Evolutionary conservation across 306 rosid species (phyloP).

Genomic region (Trichosanthes truncata): DNA sequence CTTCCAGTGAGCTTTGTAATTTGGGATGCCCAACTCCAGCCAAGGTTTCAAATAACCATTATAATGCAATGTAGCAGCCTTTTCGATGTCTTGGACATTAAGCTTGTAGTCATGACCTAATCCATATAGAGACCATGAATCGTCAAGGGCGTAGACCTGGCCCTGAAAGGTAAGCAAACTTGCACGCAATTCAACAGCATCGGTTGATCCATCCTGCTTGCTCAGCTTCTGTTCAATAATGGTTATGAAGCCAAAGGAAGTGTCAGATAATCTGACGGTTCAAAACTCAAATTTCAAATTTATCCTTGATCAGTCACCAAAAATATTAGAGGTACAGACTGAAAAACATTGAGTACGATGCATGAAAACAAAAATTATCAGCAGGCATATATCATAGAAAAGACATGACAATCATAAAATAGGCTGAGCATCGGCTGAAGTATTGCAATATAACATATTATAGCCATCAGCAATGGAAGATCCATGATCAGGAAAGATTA

Average conservation of each 20-base stretch:
- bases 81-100: constrained; percentile 29
- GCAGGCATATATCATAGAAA: neutral
- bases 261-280: constrained; percentile 14
- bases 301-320: neutral
- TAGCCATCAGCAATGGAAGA: neutral
- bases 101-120: constrained; percentile 67
- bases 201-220: constrained; percentile 21
- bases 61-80: constrained; percentile 70
- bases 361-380: neutral
- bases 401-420: neutral
- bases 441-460: neutral
- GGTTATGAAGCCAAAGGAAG: constrained; percentile 14
- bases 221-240: constrained; percentile 30
- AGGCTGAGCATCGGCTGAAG: neutral
- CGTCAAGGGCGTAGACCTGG: constrained; percentile 48
- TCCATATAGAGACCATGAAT: constrained; percentile 63
- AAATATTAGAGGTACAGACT: neutral
- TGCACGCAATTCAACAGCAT: constrained; percentile 50
- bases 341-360: neutral
- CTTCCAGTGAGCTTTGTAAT: constrained; percentile 71
- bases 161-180: constrained; percentile 74
- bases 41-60: constrained; percentile 97
- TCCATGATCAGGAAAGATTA: neutral
- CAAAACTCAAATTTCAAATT: constrained; percentile 1
- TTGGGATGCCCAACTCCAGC: constrained; percentile 93